Evolutionary conservation across 2,329 filamentous ascomycete genomes (phyloP).

Genomic region (Cladosporium phlei): DNA sequence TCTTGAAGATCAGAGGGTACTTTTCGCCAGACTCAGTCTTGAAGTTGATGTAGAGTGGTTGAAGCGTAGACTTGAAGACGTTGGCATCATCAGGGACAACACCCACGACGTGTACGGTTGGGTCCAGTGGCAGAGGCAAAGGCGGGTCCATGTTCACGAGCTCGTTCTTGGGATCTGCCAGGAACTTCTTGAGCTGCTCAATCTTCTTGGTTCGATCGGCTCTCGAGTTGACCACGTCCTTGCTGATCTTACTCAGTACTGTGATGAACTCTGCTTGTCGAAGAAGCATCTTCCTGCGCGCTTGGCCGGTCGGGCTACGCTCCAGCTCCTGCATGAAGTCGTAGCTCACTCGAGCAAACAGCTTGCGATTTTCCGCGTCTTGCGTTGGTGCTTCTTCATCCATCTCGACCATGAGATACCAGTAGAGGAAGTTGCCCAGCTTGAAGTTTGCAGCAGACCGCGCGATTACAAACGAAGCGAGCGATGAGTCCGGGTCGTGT

Average conservation of each 20-base stretch:
- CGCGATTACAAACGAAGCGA: slow-evolving; percentile 83
- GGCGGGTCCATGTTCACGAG: slow-evolving; percentile 77
- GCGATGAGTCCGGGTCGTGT: slow-evolving; percentile 67
- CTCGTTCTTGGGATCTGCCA: slow-evolving; percentile 88
- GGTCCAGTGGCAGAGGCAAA: slow-evolving; percentile 82
- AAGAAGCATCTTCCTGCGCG: slow-evolving; percentile 69
- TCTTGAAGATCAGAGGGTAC: slow-evolving; percentile 96
- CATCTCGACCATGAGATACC: slow-evolving; percentile 98
- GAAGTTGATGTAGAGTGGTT: slow-evolving; percentile 86
- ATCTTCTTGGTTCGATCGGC: slow-evolving; percentile 75
- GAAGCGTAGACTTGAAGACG: slow-evolving; percentile 93
- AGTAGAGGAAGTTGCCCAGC: slow-evolving; percentile 91
- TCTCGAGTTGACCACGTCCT: slow-evolving; percentile 76
- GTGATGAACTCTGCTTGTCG: slow-evolving; percentile 87
- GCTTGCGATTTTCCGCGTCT: slow-evolving; percentile 65
- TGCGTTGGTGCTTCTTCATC: slow-evolving; percentile 62
- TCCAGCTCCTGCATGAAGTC: slow-evolving; percentile 91
- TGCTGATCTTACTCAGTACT: slow-evolving; percentile 80
- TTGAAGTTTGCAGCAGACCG: slow-evolving; percentile 83
- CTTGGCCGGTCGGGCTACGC: slow-evolving; percentile 63
- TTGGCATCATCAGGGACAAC: slow-evolving; percentile 78
- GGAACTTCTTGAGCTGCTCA: slow-evolving; percentile 75
- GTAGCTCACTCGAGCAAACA: slow-evolving; percentile 90
- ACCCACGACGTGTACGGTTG: slow-evolving; percentile 71
- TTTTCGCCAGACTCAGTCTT: slow-evolving; percentile 70